Percentiles rank a stretch among this genome's conserved stretches.
Conservation (phyloP, 2,329 filamentous ascomycete genomes). For the Stagonosporopsis chrysanthemi region DNA sequence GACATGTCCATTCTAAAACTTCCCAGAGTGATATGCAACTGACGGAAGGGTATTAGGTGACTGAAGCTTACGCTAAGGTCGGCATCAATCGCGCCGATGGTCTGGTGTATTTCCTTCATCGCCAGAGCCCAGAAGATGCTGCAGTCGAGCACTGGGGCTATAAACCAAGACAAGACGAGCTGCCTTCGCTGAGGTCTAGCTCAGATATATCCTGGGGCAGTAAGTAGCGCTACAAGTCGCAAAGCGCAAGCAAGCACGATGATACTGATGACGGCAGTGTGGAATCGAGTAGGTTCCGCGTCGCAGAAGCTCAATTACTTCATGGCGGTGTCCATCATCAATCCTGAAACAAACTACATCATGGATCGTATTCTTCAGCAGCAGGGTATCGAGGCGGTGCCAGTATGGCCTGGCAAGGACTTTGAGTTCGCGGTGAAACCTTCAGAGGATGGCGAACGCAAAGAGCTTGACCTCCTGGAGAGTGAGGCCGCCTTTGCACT, state of each 20-base stretch:
- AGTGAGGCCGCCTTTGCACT: conserved; percentile 13
- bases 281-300: conserved; percentile 8
- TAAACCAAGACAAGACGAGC: background rate
- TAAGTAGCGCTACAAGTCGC: background rate
- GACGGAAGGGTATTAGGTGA: conserved; percentile 2
- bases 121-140: conserved; percentile 6
- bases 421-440: conserved; percentile 5
- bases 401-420: conserved; percentile 10
- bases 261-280: background rate
- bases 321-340: conserved; percentile 11
- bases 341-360: conserved; percentile 9
- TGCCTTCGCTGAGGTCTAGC: conserved; percentile 17
- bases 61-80: conserved; percentile 7
- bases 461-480: background rate
- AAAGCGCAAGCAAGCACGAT: background rate
- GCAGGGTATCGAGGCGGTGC: background rate
- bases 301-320: conserved; percentile 14
- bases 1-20: background rate
- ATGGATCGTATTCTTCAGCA: background rate
- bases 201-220: conserved; percentile 24
- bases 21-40: background rate
- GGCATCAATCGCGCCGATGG: conserved; percentile 20
- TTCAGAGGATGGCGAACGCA: background rate
- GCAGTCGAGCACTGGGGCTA: conserved; percentile 1
- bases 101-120: conserved; percentile 22